Conservation (phyloP, 768 basidiomycete species). For the Russula ochroleuca region DNA sequence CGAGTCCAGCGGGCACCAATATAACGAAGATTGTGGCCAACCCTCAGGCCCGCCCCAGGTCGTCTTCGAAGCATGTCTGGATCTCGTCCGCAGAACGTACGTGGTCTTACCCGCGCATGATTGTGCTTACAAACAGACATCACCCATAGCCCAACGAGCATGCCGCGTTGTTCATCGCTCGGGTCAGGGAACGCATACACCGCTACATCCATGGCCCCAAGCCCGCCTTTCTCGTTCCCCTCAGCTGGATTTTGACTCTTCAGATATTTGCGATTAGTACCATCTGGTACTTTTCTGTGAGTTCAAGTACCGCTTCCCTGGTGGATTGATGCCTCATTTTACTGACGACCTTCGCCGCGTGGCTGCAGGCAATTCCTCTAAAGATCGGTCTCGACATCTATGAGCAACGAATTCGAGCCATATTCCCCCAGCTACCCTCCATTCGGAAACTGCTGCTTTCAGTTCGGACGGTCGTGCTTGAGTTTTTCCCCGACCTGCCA, state of each 20-base stretch:
- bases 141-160: neutral
- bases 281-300: slow-evolving; percentile 3
- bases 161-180: neutral
- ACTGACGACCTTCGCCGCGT: neutral
- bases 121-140: neutral
- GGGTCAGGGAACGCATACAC: neutral
- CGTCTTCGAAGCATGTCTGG: slow-evolving; percentile 3
- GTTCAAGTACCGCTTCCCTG: neutral
- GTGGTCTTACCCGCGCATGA: neutral
- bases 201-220: neutral
- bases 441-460: neutral
- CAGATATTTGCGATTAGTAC: neutral
- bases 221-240: slow-evolving; percentile 1
- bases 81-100: neutral
- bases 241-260: slow-evolving; percentile 9
- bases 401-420: slow-evolving; percentile 8
- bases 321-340: neutral
- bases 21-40: neutral
- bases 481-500: neutral
- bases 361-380: slow-evolving; percentile 7
- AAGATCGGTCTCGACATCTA: slow-evolving; percentile 4
- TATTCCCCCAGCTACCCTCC: slow-evolving; percentile 17
- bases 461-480: neutral
- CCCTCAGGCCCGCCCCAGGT: neutral
- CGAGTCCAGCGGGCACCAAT: neutral